These are phyloP conservation scores for Sarcomyxa edulis DNA, from an alignment of 768 basidiomycete species.

Conservation along the genomic window DNA sequence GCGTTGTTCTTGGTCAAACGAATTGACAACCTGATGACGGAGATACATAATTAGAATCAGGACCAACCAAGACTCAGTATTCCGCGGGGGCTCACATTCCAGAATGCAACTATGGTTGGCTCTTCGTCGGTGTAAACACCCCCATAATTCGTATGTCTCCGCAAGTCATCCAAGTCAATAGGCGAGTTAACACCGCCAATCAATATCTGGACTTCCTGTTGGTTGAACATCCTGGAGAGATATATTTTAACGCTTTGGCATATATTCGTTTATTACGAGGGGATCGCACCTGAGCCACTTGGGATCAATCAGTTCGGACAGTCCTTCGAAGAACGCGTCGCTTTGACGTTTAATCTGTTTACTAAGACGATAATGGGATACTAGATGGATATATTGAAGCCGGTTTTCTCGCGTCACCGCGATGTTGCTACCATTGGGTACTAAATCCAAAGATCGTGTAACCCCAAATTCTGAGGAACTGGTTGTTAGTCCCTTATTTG, in stretches of 20 bases:
- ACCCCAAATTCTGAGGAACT: constrained; percentile 69
- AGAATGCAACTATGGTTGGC: constrained; percentile 71
- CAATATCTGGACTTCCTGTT: constrained; percentile 89
- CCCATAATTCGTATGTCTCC: constrained; percentile 74
- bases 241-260: not conserved
- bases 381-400: constrained; percentile 83
- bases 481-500: no score
- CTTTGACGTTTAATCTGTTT: constrained; percentile 84
- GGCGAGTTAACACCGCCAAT: constrained; percentile 85
- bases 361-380: constrained; percentile 85
- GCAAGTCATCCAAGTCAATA: constrained; percentile 80
- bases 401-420: constrained; percentile 87
- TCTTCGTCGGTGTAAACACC: constrained; percentile 72
- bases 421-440: constrained; percentile 76
- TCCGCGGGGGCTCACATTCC: constrained; percentile 73
- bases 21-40: constrained; percentile 56
- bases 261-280: not conserved
- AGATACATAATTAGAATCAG: no score
- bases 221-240: constrained; percentile 84
- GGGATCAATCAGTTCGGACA: constrained; percentile 87
- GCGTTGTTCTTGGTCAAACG: constrained; percentile 78
- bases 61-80: no score
- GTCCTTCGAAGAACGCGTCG: constrained; percentile 85
- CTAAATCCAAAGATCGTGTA: constrained; percentile 68
- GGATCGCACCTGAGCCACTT: constrained; percentile 71